Base-by-base conservation (phyloP, 2,329 filamentous ascomycete species). In the Clonostachys chloroleuca region DNA sequence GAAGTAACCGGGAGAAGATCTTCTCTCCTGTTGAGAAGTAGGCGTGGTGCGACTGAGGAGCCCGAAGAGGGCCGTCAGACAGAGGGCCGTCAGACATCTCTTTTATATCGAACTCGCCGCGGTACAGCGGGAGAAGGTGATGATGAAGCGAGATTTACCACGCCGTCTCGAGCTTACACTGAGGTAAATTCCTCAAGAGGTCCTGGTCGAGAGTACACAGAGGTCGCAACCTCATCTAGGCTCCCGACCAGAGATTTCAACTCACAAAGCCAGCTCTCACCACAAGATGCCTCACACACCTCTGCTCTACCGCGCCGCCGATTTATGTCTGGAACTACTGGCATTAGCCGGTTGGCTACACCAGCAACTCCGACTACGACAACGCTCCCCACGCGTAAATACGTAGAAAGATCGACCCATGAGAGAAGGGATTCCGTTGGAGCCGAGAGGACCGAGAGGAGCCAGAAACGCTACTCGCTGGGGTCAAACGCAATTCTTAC, bases 161-260 rank as follows among this genome's bases (percentile, higher is more conserved):
- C 75, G 3, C 79, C 80, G 2, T 83, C 81, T 5, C 71, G 83
- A 20, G 80, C 80, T 5, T 65, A 69, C 35, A 84, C 80, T 1
- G 82, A 86, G 49, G 69, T 75, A 45, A 73, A 68, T 30, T 57
- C 63, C 52, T 50, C 72, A 66, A 54, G 62, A 40, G 48, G 49
- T 36, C 49, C 52, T n/a, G 49, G 56, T 13, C 56, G 58, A 24
- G 62, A 67, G 40, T 57, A 57, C 30, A 47, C 41, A 34, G 41
- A 46, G 35, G 45, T 50, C 12, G 45, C 45, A 13, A 12, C 48
- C 6, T 47, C 41, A 30, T 30, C 47, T 20, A 46, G 43, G 40
- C 40, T 30, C 56, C 62, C 18, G 63, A 42, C 44, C 13, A 56
- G 57, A 34, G 62, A 67, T 37, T 57, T 56, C 20, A 40, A 53